phyloP scores from a whole-genome alignment of 2,329 filamentous ascomycete genomes.

The Phaeosphaeriaceae sp. region DNA sequence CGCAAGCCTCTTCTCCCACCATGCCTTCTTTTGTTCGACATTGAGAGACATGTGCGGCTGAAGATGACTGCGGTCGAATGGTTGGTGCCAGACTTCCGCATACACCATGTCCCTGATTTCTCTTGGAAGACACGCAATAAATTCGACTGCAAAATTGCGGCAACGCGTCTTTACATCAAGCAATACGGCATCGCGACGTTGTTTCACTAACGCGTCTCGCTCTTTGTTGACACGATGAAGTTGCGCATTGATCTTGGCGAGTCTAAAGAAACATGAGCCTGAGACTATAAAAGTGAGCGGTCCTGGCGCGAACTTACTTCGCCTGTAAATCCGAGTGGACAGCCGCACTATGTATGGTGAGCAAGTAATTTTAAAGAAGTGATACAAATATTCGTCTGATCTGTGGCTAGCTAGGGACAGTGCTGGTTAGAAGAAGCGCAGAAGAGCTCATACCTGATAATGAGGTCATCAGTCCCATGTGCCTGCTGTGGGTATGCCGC shows the following conservation, averaged over 20 bases:
- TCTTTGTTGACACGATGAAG: background rate
- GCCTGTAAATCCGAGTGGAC: background rate
- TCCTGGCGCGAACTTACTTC: background rate
- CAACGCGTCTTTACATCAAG: background rate
- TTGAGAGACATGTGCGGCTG: background rate
- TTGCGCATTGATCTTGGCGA: background rate
- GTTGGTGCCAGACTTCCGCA: background rate
- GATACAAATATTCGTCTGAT: background rate
- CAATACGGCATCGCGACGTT: background rate
- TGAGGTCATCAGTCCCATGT: background rate
- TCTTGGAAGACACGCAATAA: background rate
- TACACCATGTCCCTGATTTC: background rate
- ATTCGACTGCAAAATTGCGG: background rate
- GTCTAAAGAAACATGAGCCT: background rate
- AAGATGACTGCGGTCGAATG: background rate
- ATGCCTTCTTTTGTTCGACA: background rate
- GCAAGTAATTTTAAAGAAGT: background rate
- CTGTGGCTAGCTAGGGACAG: background rate
- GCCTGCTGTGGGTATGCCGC: background rate
- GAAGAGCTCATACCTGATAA: background rate
- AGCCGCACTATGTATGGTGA: background rate
- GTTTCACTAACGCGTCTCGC: background rate
- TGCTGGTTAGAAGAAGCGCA: background rate
- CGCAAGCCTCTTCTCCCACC: background rate
- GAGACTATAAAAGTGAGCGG: background rate